Percentiles rank a stretch among this genome's conserved stretches.
These are phyloP conservation scores for Pholiota microspora DNA, from an alignment of 768 basidiomycete genomes.

Conservation along the genomic window DNA sequence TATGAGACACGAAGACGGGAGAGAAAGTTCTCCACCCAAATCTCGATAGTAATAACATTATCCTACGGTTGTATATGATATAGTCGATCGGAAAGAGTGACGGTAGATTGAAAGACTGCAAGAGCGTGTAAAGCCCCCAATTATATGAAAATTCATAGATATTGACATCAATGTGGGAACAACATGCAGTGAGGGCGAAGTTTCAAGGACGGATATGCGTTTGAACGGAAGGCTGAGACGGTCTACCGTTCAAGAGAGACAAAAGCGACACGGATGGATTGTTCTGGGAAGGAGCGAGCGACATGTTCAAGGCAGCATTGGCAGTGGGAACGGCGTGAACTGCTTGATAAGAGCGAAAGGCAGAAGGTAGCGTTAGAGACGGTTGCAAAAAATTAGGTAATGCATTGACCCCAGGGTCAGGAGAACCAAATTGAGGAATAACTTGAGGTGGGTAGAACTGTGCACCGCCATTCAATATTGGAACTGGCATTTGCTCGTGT, in stretches of 20 bases:
- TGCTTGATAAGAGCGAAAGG: slow-evolving; percentile 15
- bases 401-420: slow-evolving; percentile 7
- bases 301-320: slow-evolving; percentile 8
- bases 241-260: slow-evolving; percentile 28
- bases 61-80: background rate
- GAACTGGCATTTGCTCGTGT: slow-evolving; percentile 17
- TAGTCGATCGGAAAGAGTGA: slow-evolving; percentile 2
- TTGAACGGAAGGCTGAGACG: slow-evolving; percentile 9
- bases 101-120: background rate
- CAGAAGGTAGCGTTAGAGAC: slow-evolving; percentile 3
- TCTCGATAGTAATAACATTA: slow-evolving; percentile 1
- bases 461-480: slow-evolving; percentile 5
- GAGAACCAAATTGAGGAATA: slow-evolving; percentile 10
- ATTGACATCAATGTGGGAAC: no score
- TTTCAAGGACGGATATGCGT: slow-evolving; percentile 10
- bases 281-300: slow-evolving; percentile 3
- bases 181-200: background rate
- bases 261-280: slow-evolving; percentile 22
- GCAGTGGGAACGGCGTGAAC: slow-evolving; percentile 6
- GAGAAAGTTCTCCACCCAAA: background rate
- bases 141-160: no score
- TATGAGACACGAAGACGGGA: background rate
- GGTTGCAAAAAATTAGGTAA: slow-evolving; percentile 8
- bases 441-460: slow-evolving; percentile 9
- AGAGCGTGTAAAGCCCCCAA: background rate